phyloP scores from a whole-genome alignment of 2,329 filamentous ascomycete genomes.

The Alternaria sp. region DNA sequence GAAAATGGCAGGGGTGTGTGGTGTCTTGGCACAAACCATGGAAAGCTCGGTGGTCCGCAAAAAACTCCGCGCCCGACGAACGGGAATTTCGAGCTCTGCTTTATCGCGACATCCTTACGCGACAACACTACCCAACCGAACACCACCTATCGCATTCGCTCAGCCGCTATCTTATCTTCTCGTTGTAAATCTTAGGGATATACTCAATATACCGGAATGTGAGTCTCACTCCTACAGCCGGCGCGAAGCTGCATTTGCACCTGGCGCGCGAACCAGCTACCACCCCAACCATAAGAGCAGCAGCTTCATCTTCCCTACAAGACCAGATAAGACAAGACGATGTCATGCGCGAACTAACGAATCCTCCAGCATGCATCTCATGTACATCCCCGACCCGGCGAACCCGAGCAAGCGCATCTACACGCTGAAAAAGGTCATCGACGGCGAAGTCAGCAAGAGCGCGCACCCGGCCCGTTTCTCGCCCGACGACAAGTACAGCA shows the following conservation, averaged over 20 bases:
- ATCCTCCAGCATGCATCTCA: constrained; percentile 66
- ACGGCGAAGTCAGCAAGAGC: constrained; percentile 88
- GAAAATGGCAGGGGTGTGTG: neutral
- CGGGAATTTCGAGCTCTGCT: constrained; percentile 7
- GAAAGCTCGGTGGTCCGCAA: constrained; percentile 30
- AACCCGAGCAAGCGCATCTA: constrained; percentile 80
- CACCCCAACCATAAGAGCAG: neutral
- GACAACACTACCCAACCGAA: neutral
- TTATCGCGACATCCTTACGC: constrained; percentile 11
- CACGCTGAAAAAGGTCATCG: constrained; percentile 87
- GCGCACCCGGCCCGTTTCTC: constrained; percentile 96
- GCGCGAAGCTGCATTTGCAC: neutral
- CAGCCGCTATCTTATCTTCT: neutral
- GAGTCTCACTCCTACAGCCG: neutral
- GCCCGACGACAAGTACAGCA: constrained; percentile 97
- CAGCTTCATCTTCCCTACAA: too few relatives aligned
- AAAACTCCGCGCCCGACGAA: constrained; percentile 22
- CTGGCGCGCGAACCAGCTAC: neutral
- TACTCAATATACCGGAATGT: constrained; percentile 4
- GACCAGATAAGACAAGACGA: too few relatives aligned
- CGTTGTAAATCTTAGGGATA: neutral
- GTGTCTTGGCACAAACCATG: constrained; percentile 5
- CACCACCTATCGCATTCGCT: neutral
- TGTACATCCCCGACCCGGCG: constrained; percentile 82
- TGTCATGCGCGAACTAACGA: too few relatives aligned